Evolutionary conservation across 1,284 basidiomycete species (phyloP).

Genomic region (Heterobasidion occidentale): DNA sequence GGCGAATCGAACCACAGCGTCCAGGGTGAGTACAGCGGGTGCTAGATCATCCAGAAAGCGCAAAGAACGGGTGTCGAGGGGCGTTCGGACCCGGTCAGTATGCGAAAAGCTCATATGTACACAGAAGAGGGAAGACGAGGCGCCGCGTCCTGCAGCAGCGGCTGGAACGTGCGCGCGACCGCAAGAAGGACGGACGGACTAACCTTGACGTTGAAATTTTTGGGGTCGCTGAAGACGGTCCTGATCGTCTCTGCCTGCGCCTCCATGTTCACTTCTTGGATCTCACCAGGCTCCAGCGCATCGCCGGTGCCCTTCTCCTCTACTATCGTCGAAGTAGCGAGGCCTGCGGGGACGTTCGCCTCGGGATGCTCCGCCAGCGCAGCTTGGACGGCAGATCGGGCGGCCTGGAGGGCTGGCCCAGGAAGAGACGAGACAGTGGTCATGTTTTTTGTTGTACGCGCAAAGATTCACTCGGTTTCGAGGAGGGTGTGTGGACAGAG

Average conservation of each 20-base stretch:
- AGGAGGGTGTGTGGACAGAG: too few relatives aligned
- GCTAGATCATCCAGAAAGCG: slow-evolving; percentile 27
- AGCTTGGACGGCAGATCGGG: slow-evolving; percentile 64
- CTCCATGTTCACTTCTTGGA: slow-evolving; percentile 74
- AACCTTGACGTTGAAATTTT: slow-evolving; percentile 90
- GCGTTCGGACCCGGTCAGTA: neutral
- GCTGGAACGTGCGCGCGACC: neutral
- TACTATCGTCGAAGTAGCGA: slow-evolving; percentile 11
- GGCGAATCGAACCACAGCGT: slow-evolving; percentile 97
- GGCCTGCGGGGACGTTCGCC: slow-evolving; percentile 1
- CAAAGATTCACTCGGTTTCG: too few relatives aligned
- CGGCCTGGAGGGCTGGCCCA: slow-evolving; percentile 58
- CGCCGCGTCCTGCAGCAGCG: neutral
- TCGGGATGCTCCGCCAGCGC: slow-evolving; percentile 49
- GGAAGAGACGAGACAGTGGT: slow-evolving; percentile 39
- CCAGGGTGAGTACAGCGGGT: slow-evolving; percentile 91
- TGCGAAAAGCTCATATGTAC: neutral
- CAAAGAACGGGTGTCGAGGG: too few relatives aligned
- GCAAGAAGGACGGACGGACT: slow-evolving; percentile 6
- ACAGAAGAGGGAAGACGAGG: neutral
- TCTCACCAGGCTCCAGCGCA: slow-evolving; percentile 57
- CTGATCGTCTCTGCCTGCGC: slow-evolving; percentile 75
- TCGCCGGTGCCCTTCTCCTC: slow-evolving; percentile 23
- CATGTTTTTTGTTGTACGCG: slow-evolving; percentile 11
- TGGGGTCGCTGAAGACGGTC: slow-evolving; percentile 87